These are phyloP conservation scores for Suillus cothurnatus DNA, from an alignment of 768 basidiomycete genomes.

Conservation along the genomic window DNA sequence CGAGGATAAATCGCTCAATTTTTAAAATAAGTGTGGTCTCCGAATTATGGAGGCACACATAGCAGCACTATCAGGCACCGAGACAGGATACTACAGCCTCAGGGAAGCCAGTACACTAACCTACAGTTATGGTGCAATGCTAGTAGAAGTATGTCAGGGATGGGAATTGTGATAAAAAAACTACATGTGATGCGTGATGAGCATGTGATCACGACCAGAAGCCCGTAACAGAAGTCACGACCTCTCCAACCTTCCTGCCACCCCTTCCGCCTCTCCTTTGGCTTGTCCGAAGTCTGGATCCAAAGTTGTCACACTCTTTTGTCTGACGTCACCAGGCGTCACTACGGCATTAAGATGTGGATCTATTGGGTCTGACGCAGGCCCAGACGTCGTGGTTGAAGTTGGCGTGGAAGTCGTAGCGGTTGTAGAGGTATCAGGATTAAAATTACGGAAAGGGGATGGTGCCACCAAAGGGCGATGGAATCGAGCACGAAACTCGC, in stretches of 20 bases:
- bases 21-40: neutral
- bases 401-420: slow-evolving; percentile 36
- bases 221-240: slow-evolving; percentile 7
- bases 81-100: neutral
- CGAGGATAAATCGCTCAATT: neutral
- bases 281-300: slow-evolving; percentile 29
- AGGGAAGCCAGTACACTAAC: neutral
- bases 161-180: neutral
- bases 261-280: slow-evolving; percentile 25
- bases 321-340: slow-evolving; percentile 25
- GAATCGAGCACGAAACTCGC: slow-evolving; percentile 69
- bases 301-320: slow-evolving; percentile 20
- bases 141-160: neutral
- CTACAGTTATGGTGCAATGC: slow-evolving; percentile 6
- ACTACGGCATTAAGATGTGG: slow-evolving; percentile 33
- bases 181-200: neutral
- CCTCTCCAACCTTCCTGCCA: slow-evolving; percentile 23
- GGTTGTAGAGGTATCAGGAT: slow-evolving; percentile 29
- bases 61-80: neutral
- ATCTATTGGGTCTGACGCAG: slow-evolving; percentile 34
- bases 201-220: slow-evolving; percentile 1
- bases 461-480: slow-evolving; percentile 61
- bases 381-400: slow-evolving; percentile 37
- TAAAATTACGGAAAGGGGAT: slow-evolving; percentile 53
- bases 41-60: neutral